Evolutionary conservation across 192 early-diverging fungal species (phyloP).

Genomic region (Funneliformis mosseae): DNA sequence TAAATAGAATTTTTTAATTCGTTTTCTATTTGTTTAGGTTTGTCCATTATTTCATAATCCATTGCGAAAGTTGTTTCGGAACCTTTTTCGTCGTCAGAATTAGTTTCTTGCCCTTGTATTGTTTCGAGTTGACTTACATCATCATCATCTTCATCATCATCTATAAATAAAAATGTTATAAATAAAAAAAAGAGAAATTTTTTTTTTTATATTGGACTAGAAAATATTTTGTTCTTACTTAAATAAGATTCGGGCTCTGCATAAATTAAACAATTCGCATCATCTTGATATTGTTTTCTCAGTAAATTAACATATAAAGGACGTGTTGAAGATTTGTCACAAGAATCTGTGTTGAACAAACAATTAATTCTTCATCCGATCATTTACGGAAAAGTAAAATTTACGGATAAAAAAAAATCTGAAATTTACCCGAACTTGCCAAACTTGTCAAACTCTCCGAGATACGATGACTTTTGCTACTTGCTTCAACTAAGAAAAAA

Average conservation of each 20-base stretch:
- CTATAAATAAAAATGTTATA: too few relatives aligned
- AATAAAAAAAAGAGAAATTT: too few relatives aligned
- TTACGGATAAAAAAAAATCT: not conserved
- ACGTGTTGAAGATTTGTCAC: not conserved
- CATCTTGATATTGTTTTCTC: not conserved
- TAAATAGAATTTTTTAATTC: not conserved
- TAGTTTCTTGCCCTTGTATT: not conserved
- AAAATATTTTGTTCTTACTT: not conserved
- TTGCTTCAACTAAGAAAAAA: not conserved
- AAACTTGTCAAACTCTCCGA: not conserved
- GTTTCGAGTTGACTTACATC: not conserved
- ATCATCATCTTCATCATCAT: not conserved
- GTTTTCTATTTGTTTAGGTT: not conserved
- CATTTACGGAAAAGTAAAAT: not conserved
- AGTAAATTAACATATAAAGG: not conserved
- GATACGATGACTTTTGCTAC: not conserved
- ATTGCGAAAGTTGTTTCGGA: not conserved
- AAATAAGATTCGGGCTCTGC: not conserved
- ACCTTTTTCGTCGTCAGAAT: not conserved
- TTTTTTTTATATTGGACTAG: too few relatives aligned
- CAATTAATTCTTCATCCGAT: too few relatives aligned
- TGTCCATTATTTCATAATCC: not conserved
- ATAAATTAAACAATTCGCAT: not conserved
- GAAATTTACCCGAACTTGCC: not conserved
- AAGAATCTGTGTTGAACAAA: not conserved